phyloP scores from a whole-genome alignment of 345 rosid genomes.

The Salix exigua region DNA sequence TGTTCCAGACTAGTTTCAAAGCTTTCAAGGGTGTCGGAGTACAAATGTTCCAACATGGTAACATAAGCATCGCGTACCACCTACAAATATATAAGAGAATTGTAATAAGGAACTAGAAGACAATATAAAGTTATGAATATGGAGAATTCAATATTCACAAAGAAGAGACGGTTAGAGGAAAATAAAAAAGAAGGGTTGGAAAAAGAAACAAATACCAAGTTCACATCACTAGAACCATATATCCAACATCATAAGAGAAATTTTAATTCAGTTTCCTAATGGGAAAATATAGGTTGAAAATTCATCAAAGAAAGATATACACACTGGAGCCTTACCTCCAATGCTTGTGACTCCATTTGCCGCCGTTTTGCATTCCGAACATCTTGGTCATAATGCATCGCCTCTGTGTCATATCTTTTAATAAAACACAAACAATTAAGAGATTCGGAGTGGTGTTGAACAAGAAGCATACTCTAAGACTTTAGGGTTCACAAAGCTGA shows the following conservation, averaged over 20 bases:
- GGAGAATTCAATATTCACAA: too few species aligned
- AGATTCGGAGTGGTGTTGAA: neutral
- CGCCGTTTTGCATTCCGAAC: slow-evolving; percentile 57
- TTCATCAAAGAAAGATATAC: neutral
- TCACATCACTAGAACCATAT: neutral
- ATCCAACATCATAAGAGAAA: neutral
- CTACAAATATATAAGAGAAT: slow-evolving; percentile 23
- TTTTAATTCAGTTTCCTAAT: neutral
- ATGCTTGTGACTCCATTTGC: slow-evolving; percentile 54
- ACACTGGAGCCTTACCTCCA: slow-evolving; percentile 45
- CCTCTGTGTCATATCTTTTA: slow-evolving; percentile 57
- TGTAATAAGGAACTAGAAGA: neutral
- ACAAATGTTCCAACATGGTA: slow-evolving; percentile 57
- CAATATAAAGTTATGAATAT: neutral
- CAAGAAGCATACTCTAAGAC: neutral
- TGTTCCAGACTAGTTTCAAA: slow-evolving; percentile 49
- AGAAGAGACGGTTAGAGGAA: too few species aligned
- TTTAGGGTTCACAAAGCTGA: neutral
- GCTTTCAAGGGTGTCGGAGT: slow-evolving; percentile 43
- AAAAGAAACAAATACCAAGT: neutral
- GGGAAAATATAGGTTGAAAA: neutral
- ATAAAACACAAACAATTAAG: neutral
- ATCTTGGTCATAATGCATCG: slow-evolving; percentile 67
- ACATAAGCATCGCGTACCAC: slow-evolving; percentile 47
- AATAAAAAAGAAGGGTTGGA: too few species aligned